phyloP scores from a whole-genome alignment of 2,329 filamentous ascomycete genomes.

The Immersiporthe knoxdaviesiana region DNA sequence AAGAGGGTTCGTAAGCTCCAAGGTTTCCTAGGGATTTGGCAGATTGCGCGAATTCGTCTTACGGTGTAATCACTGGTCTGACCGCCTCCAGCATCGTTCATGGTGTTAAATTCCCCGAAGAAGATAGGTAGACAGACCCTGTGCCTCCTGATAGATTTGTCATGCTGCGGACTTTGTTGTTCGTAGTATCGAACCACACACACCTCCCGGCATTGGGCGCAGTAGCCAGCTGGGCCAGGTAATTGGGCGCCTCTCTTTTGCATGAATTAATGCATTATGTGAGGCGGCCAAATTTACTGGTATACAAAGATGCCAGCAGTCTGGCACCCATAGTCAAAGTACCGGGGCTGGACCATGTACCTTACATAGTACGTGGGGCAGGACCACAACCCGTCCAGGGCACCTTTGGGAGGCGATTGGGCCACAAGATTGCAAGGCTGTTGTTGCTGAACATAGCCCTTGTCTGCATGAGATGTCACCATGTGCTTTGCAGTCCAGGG shows the following conservation, averaged over 20 bases:
- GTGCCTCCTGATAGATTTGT: not conserved
- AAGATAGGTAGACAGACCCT: too few relatives aligned
- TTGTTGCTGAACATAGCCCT: not conserved
- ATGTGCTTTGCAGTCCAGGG: too few relatives aligned
- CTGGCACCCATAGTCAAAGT: not conserved
- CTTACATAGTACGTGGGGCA: not conserved
- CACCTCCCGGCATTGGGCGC: not conserved
- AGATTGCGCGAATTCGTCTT: not conserved
- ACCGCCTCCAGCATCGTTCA: not conserved
- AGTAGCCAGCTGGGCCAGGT: not conserved
- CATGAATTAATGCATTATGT: conserved; percentile 4
- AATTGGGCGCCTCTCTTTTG: not conserved
- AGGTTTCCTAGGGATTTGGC: not conserved
- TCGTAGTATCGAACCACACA: not conserved
- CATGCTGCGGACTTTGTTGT: not conserved
- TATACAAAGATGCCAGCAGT: not conserved
- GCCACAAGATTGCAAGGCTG: not conserved
- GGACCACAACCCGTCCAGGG: not conserved
- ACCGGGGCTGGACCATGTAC: not conserved
- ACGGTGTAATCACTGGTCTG: not conserved
- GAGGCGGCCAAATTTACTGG: not conserved
- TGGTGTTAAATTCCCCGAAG: not conserved
- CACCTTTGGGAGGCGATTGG: not conserved
- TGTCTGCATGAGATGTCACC: not conserved
- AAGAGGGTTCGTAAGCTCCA: too few relatives aligned